Evolutionary conservation across 2,329 filamentous ascomycete genomes (phyloP), one percentile per base, ranked within the genome.

Genomic region (Pyrenophora seminiperda): DNA sequence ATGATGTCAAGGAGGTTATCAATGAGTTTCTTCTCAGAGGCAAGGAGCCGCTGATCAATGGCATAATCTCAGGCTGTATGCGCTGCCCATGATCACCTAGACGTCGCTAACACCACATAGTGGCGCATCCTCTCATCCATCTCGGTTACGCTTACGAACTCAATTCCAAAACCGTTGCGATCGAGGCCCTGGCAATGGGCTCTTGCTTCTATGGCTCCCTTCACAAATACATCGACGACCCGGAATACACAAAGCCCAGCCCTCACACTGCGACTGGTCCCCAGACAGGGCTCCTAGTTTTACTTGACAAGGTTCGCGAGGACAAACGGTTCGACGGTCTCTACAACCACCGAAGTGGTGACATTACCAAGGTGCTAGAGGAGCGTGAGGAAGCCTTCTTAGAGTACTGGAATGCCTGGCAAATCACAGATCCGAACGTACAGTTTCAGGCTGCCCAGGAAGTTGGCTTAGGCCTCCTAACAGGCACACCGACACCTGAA

Each of bases 121-220:
- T 96, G 53, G 93, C 88, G 14, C 90, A 97, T 65, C 90, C 93
- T 1, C 78, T 97, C n/a, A 94, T 97, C 50, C 94, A 97, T 66
- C 81, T 99, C 2, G 92, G 86, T n/a, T 97, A 96, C 69, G 94
- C 91, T 7, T 93, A 88, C 67, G 93, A 99, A 76, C 80, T 97
- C 63, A 84, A 89, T 54, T 94, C 83, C 61, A 88, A 87, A 50
- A 93, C 95, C 58, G 71, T 97, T 15, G 92, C 87, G 39, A 94
- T 96, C 74, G 94, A 99, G 77, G 89, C 91, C 1, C 80, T 99
- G 0, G 85, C 84, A 0, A 79, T 96, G 54, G 79, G 86, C 0
- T 75, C 83, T 14, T 83, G 81, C 51, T 83, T 80, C 66, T 83
- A 86, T 67, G 77, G 76, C 54, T 73, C 77, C 38, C 75, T 81